Base-by-base conservation (phyloP, 306 rosid species). In the Pyrus betulifolia region DNA sequence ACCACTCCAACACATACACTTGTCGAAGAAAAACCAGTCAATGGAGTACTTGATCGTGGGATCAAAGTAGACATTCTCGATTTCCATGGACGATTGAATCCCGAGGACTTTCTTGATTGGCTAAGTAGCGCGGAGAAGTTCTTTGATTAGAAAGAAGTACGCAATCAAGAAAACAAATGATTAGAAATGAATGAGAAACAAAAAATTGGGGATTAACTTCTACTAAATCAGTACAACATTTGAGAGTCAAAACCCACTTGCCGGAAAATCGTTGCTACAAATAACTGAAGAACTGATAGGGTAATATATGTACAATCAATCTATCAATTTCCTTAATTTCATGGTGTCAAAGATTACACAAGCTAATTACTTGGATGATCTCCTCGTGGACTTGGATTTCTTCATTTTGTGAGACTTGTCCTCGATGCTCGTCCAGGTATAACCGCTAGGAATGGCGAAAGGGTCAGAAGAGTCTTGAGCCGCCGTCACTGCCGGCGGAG, bases 391-490 rank as follows among this genome's bases (percentile, higher is more conserved):
- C 83, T 89, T 95, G 7, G 96, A 90, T 75, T 85, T 89, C 75
- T 84, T 95, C 88, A 89, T 45, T 79, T 89, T 95, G 61, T 76
- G 40, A 65, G 89, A 88, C 65, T 84, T 89, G 27, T 90, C 93
- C 66, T 90, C 93, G 2, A 74, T 81, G 61, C 85, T 89, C 8
- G 86, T 84, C 98, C 97, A 92, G 21, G 87, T 68, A 71, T 92
- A 95, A 46, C 95, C 93, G 13, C 79, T 83, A 9, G 98, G 98
- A 82, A 95, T 95, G 2, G 88, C 92, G 71, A 95, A 95, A 59
- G 98, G 98, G 52, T 95, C 98, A 7, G 80, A 52, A 27, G 81
- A 62, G 44, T 90, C 93, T 64, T 75, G 84, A 5, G 66, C 84
- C 27, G 80, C 82, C 17, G 49, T 28, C n/a, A 80, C 84, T 21